Conservation (phyloP, 1,284 basidiomycete species). For the Ganoderma leucocontextum region DNA sequence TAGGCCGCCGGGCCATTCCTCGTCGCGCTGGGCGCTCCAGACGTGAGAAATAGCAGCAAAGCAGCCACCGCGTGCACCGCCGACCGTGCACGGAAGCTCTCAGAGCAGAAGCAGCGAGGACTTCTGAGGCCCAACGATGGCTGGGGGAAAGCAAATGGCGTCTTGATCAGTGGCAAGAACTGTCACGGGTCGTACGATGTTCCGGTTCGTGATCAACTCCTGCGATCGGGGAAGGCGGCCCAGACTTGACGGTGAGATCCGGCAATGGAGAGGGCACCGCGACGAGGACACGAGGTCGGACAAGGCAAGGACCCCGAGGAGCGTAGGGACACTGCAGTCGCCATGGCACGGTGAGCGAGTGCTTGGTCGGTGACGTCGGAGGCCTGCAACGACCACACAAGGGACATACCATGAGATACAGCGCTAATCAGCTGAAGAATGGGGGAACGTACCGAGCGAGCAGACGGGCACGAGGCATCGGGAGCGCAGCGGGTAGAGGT, state of each 20-base stretch:
- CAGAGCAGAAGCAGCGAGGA: background rate
- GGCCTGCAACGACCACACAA: too few relatives aligned
- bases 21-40: background rate
- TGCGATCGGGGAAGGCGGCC: background rate
- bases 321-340: background rate
- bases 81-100: background rate
- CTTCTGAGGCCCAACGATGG: background rate
- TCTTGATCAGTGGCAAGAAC: background rate
- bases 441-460: too few relatives aligned
- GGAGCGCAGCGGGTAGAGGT: too few relatives aligned
- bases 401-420: too few relatives aligned
- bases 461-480: too few relatives aligned
- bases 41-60: background rate
- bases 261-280: background rate
- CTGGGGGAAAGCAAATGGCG: background rate
- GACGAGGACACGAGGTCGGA: background rate
- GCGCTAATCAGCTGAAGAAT: too few relatives aligned
- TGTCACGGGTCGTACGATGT: slow-evolving; percentile 10
- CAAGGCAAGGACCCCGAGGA: slow-evolving; percentile 12
- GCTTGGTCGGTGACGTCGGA: too few relatives aligned
- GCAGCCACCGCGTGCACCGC: background rate
- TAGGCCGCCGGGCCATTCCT: background rate
- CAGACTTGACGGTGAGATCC: slow-evolving; percentile 12
- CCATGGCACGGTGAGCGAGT: too few relatives aligned
- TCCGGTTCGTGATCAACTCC: background rate